phyloP scores from a whole-genome alignment of 2,329 filamentous ascomycete genomes.

The Fusarium vanettenii region DNA sequence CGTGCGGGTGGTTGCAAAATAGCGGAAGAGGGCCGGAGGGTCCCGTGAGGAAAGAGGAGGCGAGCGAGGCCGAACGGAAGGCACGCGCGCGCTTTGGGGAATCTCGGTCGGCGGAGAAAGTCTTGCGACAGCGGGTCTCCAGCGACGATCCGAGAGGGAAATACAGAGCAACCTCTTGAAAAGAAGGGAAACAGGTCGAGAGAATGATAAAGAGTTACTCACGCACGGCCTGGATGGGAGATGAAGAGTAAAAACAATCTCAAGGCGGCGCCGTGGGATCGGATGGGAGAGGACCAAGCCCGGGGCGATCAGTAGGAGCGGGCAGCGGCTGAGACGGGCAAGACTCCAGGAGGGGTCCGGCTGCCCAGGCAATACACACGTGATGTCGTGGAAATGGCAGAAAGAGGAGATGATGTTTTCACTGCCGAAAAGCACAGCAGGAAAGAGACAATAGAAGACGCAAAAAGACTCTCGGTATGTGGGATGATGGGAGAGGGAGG shows the following conservation, averaged over 20 bases:
- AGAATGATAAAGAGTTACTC: background rate
- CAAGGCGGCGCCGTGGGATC: constrained; percentile 32
- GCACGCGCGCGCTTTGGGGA: constrained; percentile 30
- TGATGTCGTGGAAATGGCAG: constrained; percentile 12
- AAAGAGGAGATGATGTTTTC: background rate
- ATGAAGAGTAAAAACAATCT: constrained; percentile 27
- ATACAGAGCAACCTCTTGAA: background rate
- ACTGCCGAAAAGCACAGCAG: background rate
- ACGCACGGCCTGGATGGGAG: constrained; percentile 12
- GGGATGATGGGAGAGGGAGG: constrained; percentile 13
- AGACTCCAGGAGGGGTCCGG: constrained; percentile 19
- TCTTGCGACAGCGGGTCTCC: constrained; percentile 13
- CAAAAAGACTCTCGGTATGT: constrained; percentile 12
- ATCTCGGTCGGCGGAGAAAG: constrained; percentile 30
- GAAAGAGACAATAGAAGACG: background rate
- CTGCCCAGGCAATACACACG: constrained; percentile 20
- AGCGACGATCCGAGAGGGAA: background rate
- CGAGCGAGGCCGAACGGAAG: constrained; percentile 38
- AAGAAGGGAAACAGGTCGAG: background rate
- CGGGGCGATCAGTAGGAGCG: constrained; percentile 20
- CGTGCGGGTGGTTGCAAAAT: constrained; percentile 25
- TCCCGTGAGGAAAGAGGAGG: constrained; percentile 28
- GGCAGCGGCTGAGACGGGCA: constrained; percentile 23
- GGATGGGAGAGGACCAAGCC: constrained; percentile 25
- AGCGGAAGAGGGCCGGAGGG: constrained; percentile 38